Percentiles rank a stretch among this genome's conserved stretches.
phyloP scores from a whole-genome alignment of 2,329 filamentous ascomycete species.

The Lachnellula hyalina region DNA sequence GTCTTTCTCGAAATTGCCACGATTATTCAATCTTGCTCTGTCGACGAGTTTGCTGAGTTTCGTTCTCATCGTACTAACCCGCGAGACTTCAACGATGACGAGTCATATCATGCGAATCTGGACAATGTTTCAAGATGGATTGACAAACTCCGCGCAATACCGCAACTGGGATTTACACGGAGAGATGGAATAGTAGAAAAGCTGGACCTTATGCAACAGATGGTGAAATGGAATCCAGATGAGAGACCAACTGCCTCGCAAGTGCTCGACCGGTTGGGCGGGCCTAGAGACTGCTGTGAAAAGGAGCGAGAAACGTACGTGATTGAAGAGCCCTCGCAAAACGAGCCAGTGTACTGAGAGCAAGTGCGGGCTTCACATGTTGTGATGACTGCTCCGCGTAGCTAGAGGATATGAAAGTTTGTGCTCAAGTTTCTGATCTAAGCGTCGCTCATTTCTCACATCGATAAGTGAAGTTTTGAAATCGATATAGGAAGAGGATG shows the following conservation, averaged over 20 bases:
- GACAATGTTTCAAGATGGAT: constrained; percentile 1
- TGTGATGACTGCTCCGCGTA: too few relatives aligned
- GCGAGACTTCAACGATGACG: not conserved
- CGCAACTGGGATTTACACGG: not conserved
- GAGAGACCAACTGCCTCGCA: not conserved
- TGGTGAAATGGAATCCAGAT: not conserved
- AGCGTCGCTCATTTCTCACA: too few relatives aligned
- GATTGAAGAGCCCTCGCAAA: not conserved
- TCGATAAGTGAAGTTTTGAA: too few relatives aligned
- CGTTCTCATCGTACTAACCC: not conserved
- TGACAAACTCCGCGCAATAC: not conserved
- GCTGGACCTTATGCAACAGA: not conserved
- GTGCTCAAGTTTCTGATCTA: too few relatives aligned
- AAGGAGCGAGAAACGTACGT: not conserved
- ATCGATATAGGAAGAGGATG: too few relatives aligned
- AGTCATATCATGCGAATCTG: not conserved
- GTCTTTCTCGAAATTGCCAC: constrained; percentile 4
- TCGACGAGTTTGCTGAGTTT: constrained; percentile 1
- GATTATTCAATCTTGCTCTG: not conserved
- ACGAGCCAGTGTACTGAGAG: too few relatives aligned
- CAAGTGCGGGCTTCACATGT: too few relatives aligned
- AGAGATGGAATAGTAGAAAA: not conserved
- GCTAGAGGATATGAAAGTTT: too few relatives aligned
- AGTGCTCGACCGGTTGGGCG: not conserved
- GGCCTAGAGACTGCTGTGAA: not conserved